Conservation (phyloP, 1,284 basidiomycete species). For the Ustanciosporium gigantosporum region DNA sequence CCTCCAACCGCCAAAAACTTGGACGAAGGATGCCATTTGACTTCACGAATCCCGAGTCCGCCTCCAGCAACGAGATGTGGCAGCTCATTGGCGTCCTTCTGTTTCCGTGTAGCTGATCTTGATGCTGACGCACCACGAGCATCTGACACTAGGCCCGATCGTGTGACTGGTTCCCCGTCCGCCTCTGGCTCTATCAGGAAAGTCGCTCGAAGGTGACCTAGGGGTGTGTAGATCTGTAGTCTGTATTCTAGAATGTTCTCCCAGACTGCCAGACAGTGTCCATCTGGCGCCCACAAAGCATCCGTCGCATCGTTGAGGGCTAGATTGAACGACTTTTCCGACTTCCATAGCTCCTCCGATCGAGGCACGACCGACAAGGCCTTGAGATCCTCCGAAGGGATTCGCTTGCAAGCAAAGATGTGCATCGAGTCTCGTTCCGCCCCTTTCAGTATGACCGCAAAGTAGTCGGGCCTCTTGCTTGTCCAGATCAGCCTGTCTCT, state of each 20-base stretch:
- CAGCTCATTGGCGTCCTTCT: slow-evolving; percentile 8
- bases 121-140: slow-evolving; percentile 6
- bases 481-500: slow-evolving; percentile 27
- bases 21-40: slow-evolving; percentile 57
- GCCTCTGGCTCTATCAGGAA: slow-evolving; percentile 64
- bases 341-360: slow-evolving; percentile 26
- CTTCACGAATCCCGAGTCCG: slow-evolving; percentile 55
- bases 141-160: slow-evolving; percentile 8
- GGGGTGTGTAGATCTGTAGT: slow-evolving; percentile 73
- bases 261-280: slow-evolving; percentile 78
- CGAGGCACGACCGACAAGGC: slow-evolving; percentile 13
- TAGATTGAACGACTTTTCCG: slow-evolving; percentile 75
- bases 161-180: slow-evolving; percentile 17
- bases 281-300: slow-evolving; percentile 78
- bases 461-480: slow-evolving; percentile 20
- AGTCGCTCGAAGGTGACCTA: slow-evolving; percentile 72
- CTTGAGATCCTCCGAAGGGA: slow-evolving; percentile 11
- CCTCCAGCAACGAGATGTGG: slow-evolving; percentile 30
- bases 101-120: not conserved
- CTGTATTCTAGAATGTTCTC: slow-evolving; percentile 77
- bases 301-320: slow-evolving; percentile 75
- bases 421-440: slow-evolving; percentile 24
- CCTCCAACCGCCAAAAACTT: slow-evolving; percentile 59
- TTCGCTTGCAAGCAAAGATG: slow-evolving; percentile 17
- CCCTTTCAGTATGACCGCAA: slow-evolving; percentile 30